Conservation (phyloP, 305 asterid genomes). For the Fraxinus platypoda region DNA sequence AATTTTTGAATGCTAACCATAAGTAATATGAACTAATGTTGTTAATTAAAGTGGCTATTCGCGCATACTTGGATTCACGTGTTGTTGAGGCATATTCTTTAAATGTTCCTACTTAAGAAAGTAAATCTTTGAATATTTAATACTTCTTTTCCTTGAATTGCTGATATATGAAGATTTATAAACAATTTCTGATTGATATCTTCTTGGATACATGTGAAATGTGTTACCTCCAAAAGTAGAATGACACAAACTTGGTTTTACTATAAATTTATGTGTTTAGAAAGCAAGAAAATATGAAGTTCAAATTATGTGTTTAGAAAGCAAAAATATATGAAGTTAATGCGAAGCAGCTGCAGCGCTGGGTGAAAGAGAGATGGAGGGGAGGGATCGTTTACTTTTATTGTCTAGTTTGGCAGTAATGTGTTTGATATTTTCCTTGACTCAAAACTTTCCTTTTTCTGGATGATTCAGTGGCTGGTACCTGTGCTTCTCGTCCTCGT, state of each 20-base stretch:
- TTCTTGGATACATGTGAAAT: not conserved
- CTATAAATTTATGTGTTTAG: not conserved
- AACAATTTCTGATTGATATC: not conserved
- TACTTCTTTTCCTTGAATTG: not conserved
- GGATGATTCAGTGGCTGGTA: slow-evolving; percentile 53
- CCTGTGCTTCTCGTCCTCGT: slow-evolving; percentile 67
- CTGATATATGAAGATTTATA: not conserved
- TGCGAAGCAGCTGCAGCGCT: not conserved
- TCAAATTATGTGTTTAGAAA: not conserved
- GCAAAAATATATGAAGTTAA: not conserved
- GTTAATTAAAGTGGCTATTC: not conserved
- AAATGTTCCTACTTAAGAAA: not conserved
- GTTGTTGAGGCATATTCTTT: not conserved
- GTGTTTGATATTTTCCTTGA: not conserved
- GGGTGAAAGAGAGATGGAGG: not conserved
- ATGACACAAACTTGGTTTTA: not conserved
- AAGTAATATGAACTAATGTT: not conserved
- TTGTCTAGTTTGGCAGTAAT: not conserved
- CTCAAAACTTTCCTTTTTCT: not conserved
- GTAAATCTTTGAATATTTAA: not conserved
- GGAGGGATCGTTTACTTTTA: not conserved
- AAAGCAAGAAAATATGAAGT: not conserved
- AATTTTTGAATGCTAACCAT: no score
- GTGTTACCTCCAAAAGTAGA: not conserved
- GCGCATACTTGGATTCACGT: not conserved